Evolutionary conservation across 306 rosid genomes (phyloP).

Genomic region (Vigna mungo): DNA sequence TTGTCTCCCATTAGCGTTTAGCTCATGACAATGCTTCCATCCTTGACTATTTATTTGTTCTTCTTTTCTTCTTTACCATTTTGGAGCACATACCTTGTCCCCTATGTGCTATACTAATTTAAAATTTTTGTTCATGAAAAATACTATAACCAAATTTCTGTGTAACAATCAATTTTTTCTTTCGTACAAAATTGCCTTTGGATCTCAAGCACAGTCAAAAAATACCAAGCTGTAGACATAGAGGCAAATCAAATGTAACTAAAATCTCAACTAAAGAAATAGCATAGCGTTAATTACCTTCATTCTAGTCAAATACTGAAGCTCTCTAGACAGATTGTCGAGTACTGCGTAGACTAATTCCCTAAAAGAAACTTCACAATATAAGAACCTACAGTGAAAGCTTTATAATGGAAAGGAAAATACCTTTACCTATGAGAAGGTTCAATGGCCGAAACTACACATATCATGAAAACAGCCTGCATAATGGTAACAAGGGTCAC

Average conservation of each 20-base stretch:
- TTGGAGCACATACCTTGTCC: neutral
- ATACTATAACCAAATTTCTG: neutral
- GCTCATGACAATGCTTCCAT: slow-evolving; percentile 17
- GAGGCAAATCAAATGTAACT: slow-evolving; percentile 1
- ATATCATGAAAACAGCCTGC: slow-evolving; percentile 94
- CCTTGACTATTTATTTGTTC: neutral
- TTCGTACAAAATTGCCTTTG: neutral
- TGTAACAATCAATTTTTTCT: neutral
- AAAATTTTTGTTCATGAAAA: neutral
- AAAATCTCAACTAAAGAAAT: slow-evolving; percentile 28
- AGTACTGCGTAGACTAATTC: slow-evolving; percentile 68
- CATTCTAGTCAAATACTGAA: slow-evolving; percentile 68
- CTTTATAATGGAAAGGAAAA: slow-evolving; percentile 28
- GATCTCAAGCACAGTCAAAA: slow-evolving; percentile 1
- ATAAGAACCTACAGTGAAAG: slow-evolving; percentile 35
- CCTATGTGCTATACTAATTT: neutral
- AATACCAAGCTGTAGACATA: slow-evolving; percentile 5
- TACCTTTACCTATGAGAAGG: slow-evolving; percentile 79
- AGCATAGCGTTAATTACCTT: slow-evolving; percentile 60
- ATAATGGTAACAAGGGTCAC: slow-evolving; percentile 37
- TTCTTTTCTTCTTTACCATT: slow-evolving; percentile 10
- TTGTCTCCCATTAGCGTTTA: neutral
- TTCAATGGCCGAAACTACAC: slow-evolving; percentile 84
- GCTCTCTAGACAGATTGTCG: slow-evolving; percentile 77
- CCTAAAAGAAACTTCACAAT: slow-evolving; percentile 51